Evolutionary conservation across 306 rosid species (phyloP).

Genomic region (Prunus fruticosa): DNA sequence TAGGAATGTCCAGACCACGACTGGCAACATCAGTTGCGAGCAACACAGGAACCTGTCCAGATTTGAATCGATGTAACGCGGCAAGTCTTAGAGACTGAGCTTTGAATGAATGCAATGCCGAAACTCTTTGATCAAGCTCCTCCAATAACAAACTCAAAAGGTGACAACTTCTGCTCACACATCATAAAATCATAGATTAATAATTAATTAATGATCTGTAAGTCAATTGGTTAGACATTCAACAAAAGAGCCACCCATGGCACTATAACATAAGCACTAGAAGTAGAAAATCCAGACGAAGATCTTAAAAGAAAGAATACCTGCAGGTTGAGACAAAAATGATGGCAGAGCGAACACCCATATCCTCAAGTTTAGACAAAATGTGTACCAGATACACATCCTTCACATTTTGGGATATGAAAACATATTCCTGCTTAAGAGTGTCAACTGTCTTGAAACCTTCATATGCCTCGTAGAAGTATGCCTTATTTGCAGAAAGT

Average conservation of each 20-base stretch:
- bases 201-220: background rate
- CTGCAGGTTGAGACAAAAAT: conserved; percentile 77
- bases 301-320: conserved; percentile 36
- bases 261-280: conserved; percentile 4
- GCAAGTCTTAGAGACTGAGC: conserved; percentile 79
- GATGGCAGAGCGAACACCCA: conserved; percentile 75
- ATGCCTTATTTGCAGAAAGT: conserved; percentile 68
- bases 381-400: conserved; percentile 73
- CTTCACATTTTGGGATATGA: conserved; percentile 66
- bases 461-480: conserved; percentile 75
- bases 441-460: conserved; percentile 80
- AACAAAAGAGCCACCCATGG: background rate
- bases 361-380: conserved; percentile 71
- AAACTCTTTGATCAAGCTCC: conserved; percentile 69
- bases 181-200: background rate
- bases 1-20: conserved; percentile 91
- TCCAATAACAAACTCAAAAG: conserved; percentile 68
- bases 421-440: conserved; percentile 63
- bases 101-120: conserved; percentile 74
- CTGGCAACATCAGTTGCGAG: conserved; percentile 94
- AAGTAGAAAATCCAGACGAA: conserved; percentile 7
- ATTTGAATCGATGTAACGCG: conserved; percentile 76
- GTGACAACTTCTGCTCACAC: conserved; percentile 71
- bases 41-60: conserved; percentile 71
- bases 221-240: background rate